Evolutionary conservation across 1,284 basidiomycete species (phyloP).

Genomic region (Rhodotorula glutinis): DNA sequence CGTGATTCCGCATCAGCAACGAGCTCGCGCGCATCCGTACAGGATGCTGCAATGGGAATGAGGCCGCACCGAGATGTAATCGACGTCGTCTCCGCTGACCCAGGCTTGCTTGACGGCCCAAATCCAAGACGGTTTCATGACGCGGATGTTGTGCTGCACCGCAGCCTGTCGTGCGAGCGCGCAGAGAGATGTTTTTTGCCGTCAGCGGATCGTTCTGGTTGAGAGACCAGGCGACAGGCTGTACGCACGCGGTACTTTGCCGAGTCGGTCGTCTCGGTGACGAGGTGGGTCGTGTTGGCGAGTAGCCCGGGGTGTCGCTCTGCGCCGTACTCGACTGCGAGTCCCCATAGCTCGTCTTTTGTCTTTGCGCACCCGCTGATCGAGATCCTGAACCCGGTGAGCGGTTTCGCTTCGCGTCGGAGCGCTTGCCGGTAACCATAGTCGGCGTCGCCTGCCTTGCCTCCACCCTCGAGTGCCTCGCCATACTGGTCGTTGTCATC

Average conservation of each 20-base stretch:
- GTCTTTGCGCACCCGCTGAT: constrained; percentile 37
- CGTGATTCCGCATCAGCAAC: neutral
- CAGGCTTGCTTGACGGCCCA: constrained; percentile 64
- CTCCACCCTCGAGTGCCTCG: neutral
- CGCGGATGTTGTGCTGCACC: constrained; percentile 66
- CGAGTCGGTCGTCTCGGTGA: constrained; percentile 65
- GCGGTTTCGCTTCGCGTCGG: constrained; percentile 54
- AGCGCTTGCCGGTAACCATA: constrained; percentile 33
- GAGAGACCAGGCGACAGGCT: neutral
- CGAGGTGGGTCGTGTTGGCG: constrained; percentile 72
- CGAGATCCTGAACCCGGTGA: constrained; percentile 62
- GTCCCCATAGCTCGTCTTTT: constrained; percentile 57
- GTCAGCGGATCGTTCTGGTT: neutral
- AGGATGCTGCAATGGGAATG: constrained; percentile 37
- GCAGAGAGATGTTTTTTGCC: neutral
- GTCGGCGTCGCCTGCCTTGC: constrained; percentile 40
- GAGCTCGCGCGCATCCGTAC: no score
- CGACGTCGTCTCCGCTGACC: constrained; percentile 70
- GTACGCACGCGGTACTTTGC: constrained; percentile 66
- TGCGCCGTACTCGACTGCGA: constrained; percentile 72
- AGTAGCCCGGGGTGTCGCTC: constrained; percentile 64
- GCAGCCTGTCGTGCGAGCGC: constrained; percentile 60
- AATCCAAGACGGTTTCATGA: constrained; percentile 70
- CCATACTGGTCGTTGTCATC: constrained; percentile 39
- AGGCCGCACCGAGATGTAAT: constrained; percentile 56